These are phyloP conservation scores for Scopulariopsis brevicaulis DNA, from an alignment of 2,329 filamentous ascomycete species.

Conservation along the genomic window DNA sequence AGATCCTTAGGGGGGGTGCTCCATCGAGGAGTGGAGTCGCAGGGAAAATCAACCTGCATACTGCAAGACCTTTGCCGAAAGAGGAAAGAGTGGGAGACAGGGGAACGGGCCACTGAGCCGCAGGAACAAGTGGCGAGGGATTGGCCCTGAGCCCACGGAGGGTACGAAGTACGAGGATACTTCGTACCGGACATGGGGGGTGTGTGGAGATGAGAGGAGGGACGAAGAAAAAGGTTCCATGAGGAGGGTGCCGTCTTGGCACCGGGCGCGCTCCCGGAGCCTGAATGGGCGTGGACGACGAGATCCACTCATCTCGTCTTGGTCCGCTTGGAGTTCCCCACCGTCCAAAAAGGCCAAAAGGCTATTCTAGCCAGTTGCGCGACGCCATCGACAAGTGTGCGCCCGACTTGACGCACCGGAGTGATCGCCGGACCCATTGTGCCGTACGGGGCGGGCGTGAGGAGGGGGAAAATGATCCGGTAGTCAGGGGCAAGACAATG, in stretches of 20 bases:
- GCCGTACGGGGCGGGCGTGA: background rate
- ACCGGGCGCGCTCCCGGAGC: background rate
- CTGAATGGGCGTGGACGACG: background rate
- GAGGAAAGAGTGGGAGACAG: conserved; percentile 9
- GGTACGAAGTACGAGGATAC: background rate
- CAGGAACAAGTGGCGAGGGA: conserved; percentile 10
- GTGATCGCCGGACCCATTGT: background rate
- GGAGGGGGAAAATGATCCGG: background rate
- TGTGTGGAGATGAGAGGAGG: background rate
- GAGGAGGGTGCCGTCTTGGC: background rate
- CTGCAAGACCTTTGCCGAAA: conserved; percentile 9
- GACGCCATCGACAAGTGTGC: background rate
- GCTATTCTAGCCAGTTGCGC: background rate
- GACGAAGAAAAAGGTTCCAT: background rate
- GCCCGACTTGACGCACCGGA: background rate
- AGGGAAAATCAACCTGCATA: background rate
- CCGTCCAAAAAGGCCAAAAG: background rate
- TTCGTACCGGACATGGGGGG: background rate
- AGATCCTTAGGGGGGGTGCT: background rate
- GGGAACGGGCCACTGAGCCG: conserved; percentile 15
- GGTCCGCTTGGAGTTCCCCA: background rate
- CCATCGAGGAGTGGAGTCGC: background rate
- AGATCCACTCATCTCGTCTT: conserved; percentile 1
- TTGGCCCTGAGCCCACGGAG: background rate
- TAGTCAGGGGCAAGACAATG: background rate